These are phyloP conservation scores for Colletotrichum abscissum DNA, from an alignment of 2,329 filamentous ascomycete genomes.

Conservation along the genomic window DNA sequence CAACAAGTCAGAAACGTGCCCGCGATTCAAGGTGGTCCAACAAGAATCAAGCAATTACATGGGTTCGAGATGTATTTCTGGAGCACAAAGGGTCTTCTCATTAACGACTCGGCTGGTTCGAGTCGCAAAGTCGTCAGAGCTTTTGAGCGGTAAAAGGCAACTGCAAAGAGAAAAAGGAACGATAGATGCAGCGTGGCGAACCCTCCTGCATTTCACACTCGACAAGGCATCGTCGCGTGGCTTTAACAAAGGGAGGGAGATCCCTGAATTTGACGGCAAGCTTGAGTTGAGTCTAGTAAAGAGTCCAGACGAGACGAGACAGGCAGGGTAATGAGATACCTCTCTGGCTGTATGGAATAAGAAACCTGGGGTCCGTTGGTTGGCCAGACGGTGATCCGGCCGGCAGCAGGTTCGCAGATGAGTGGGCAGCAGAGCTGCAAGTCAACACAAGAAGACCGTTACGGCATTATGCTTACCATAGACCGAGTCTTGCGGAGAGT, in stretches of 20 bases:
- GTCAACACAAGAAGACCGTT: slow-evolving; percentile 23
- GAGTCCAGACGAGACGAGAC: slow-evolving; percentile 31
- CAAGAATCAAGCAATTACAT: slow-evolving; percentile 11
- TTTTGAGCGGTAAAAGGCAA: slow-evolving; percentile 7
- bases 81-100: slow-evolving; percentile 1
- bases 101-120: neutral
- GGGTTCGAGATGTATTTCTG: slow-evolving; percentile 19
- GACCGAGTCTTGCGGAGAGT: slow-evolving; percentile 15
- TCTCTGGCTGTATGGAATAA: slow-evolving; percentile 17
- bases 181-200: slow-evolving; percentile 26
- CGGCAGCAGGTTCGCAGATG: slow-evolving; percentile 23
- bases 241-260: slow-evolving; percentile 29
- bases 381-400: slow-evolving; percentile 25
- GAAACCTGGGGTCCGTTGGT: slow-evolving; percentile 16
- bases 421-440: slow-evolving; percentile 6
- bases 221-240: slow-evolving; percentile 31
- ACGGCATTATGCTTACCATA: slow-evolving; percentile 9
- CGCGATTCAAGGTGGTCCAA: slow-evolving; percentile 14
- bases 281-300: slow-evolving; percentile 23
- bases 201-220: slow-evolving; percentile 25
- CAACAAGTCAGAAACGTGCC: neutral
- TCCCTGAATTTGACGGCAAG: slow-evolving; percentile 18
- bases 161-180: slow-evolving; percentile 8
- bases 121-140: slow-evolving; percentile 23
- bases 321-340: neutral